Evolutionary conservation across 192 early-diverging fungal genomes (phyloP).

Genomic region (Gigaspora rosea): DNA sequence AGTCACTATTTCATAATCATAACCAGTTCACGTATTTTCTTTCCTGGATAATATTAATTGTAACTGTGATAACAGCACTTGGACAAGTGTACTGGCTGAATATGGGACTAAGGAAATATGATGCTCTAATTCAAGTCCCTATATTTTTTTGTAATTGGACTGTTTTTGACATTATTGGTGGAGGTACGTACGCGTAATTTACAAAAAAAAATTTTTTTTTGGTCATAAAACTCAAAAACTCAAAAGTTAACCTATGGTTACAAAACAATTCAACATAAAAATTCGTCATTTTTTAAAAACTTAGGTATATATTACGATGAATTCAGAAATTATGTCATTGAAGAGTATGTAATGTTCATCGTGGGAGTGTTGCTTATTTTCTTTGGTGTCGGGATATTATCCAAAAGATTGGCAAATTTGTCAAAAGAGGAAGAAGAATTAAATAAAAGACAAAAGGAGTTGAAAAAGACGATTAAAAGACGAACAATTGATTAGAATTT

Average conservation of each 20-base stretch:
- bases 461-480: neutral
- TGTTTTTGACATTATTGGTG: slow-evolving; percentile 78
- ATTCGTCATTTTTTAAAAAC: too few species aligned
- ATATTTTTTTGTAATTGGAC: slow-evolving; percentile 85
- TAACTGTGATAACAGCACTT: slow-evolving; percentile 75
- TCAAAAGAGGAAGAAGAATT: slow-evolving; percentile 43
- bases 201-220: too few species aligned
- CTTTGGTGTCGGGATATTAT: slow-evolving; percentile 67
- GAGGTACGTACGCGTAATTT: slow-evolving; percentile 42
- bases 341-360: slow-evolving; percentile 67
- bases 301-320: slow-evolving; percentile 74
- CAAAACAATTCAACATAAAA: too few species aligned
- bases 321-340: slow-evolving; percentile 63
- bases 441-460: neutral
- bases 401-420: slow-evolving; percentile 55
- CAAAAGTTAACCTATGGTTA: too few species aligned
- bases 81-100: slow-evolving; percentile 86
- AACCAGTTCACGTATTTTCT: slow-evolving; percentile 72
- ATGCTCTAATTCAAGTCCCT: slow-evolving; percentile 80
- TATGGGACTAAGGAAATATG: slow-evolving; percentile 77
- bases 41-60: slow-evolving; percentile 68
- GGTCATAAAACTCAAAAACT: too few species aligned
- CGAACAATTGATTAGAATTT: too few species aligned
- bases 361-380: slow-evolving; percentile 73
- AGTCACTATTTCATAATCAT: slow-evolving; percentile 62